Conservation (phyloP, 2,329 filamentous ascomycete genomes). For the Aspergillus versicolor region DNA sequence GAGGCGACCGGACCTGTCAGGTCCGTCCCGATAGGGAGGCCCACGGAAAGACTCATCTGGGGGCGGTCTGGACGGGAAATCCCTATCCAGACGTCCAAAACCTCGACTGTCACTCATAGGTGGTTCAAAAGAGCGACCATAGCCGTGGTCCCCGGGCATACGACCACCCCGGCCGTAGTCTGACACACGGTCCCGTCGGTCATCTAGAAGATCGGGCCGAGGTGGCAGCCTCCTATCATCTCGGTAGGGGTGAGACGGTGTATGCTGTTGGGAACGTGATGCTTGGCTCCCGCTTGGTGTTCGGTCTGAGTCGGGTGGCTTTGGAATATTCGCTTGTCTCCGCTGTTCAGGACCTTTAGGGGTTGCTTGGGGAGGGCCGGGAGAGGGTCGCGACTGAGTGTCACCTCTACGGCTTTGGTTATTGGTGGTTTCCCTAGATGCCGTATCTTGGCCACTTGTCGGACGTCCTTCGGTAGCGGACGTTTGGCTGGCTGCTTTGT, state of each 20-base stretch:
- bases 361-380: conserved; percentile 24
- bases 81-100: conserved; percentile 40
- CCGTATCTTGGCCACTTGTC: conserved; percentile 7
- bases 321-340: conserved; percentile 33
- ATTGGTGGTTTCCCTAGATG: conserved; percentile 13
- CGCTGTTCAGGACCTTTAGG: conserved; percentile 30
- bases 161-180: conserved; percentile 38
- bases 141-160: conserved; percentile 38
- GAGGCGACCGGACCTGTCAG: conserved; percentile 35
- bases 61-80: conserved; percentile 32
- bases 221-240: conserved; percentile 38
- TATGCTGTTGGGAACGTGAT: conserved; percentile 33
- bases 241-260: conserved; percentile 39
- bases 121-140: conserved; percentile 37
- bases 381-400: conserved; percentile 17
- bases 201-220: conserved; percentile 41
- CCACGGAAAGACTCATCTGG: conserved; percentile 42
- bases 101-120: conserved; percentile 31
- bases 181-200: conserved; percentile 38
- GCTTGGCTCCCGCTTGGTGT: conserved; percentile 24
- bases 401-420: conserved; percentile 12
- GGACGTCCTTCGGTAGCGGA: conserved; percentile 10
- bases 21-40: conserved; percentile 37
- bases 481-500: conserved; percentile 9
- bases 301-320: conserved; percentile 41